Evolutionary conservation across 805 yeast species (phyloP).

Genomic region (Metschnikowia santaceciliae): DNA sequence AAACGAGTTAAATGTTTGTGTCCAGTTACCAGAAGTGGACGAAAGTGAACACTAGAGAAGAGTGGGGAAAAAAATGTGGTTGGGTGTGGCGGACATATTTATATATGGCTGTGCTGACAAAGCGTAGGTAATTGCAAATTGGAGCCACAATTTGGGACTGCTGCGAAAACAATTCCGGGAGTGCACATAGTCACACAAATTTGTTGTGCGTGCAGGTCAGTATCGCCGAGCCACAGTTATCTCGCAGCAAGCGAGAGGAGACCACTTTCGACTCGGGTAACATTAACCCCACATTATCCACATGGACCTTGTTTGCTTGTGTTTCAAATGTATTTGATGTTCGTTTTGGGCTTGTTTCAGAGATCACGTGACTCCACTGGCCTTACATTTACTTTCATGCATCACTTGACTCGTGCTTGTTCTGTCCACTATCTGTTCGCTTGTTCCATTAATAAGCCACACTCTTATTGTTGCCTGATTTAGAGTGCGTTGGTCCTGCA

Average conservation of each 20-base stretch:
- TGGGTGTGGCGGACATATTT: constrained; percentile 1
- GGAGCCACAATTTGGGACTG: constrained; percentile 3
- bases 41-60: background rate
- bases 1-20: background rate
- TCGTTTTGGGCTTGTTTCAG: background rate
- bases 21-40: constrained; percentile 2
- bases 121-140: background rate
- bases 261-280: too few species aligned
- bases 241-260: background rate
- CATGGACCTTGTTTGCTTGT: background rate
- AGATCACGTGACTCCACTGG: background rate
- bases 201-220: background rate
- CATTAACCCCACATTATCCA: too few species aligned
- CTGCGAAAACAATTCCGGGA: background rate
- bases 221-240: background rate
- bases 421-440: too few species aligned
- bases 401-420: too few species aligned
- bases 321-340: background rate
- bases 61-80: background rate
- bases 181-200: background rate
- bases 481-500: background rate
- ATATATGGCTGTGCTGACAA: background rate
- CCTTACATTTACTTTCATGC: too few species aligned
- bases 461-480: too few species aligned
- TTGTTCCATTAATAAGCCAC: too few species aligned